Evolutionary conservation across 2,329 filamentous ascomycete genomes (phyloP), one percentile per base, ranked within the genome.

Genomic region (Colletotrichum incanum): DNA sequence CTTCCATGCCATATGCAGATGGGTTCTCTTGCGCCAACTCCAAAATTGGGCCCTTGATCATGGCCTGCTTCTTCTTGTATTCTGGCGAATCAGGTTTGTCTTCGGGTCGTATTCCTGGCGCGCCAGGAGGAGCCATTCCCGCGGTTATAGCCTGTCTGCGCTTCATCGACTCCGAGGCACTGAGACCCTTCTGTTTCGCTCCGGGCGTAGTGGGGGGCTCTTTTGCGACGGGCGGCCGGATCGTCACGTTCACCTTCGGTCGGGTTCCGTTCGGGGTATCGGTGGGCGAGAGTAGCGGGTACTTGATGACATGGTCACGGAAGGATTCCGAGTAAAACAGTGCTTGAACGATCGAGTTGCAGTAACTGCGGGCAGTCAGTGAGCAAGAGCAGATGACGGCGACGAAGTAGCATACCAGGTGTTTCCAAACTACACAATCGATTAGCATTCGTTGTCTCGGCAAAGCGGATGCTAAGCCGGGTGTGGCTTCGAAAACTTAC

Each of bases 261-360:
- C 81, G 80, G 61, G 80, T 83, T 52, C 90, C 90, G 75, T 93
- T 91, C 66, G 94, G 88, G 23, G 89, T 91, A 78, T 94, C 91
- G 74, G 91, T 86, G 14, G 93, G 91, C 5, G 92, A 91, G 73
- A 91, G 87, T 43, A 90, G 88, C 5, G 96, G 96, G 79, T 97
- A 99, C 79, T 93, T 95, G 82, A 99, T 91, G 76, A 99, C 94
- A 79, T 96, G 91, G 85, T 98, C 93, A 83, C 96, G 94, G 82
- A 99, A 99, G 41, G 94, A 91, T 55, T 94, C 93, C 26, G 96
- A 98, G 85, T 97, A 98, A 85, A 97, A 99, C 70, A 99, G 91
- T 78, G 95, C 97, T 85, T 99, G 96, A 71, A 99, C 90, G 78
- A 99, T 98, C 18, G 96, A 99, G 84, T 99, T 99, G 86, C 94